phyloP scores from a whole-genome alignment of 2,329 filamentous ascomycete species.

The Talaromyces atroroseus region DNA sequence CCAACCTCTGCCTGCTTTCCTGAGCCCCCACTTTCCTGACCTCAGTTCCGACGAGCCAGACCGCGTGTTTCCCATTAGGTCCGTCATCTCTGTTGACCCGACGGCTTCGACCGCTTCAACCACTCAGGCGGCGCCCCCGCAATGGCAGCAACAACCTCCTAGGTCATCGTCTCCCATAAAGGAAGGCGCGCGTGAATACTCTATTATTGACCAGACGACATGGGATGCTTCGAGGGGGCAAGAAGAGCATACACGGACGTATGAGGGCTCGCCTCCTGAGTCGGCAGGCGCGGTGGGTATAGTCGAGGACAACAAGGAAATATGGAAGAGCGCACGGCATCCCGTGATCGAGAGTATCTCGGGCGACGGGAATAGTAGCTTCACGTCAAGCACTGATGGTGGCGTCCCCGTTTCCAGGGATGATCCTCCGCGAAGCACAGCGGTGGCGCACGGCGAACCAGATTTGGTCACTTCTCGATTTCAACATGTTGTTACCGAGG shows the following conservation, averaged over 20 bases:
- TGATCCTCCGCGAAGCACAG: constrained; percentile 21
- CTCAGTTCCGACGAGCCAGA: constrained; percentile 41
- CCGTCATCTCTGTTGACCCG: constrained; percentile 58
- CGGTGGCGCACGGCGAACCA: constrained; percentile 39
- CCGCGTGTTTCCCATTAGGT: constrained; percentile 74
- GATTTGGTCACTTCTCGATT: constrained; percentile 66
- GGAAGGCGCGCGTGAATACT: constrained; percentile 23
- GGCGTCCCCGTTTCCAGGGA: constrained; percentile 12
- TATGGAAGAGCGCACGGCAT: constrained; percentile 4
- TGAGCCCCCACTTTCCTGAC: constrained; percentile 18
- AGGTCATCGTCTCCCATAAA: constrained; percentile 12
- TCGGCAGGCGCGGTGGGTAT: neutral
- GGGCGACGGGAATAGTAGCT: constrained; percentile 10
- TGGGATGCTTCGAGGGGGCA: constrained; percentile 17
- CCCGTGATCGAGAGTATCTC: constrained; percentile 18
- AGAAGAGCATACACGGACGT: constrained; percentile 7
- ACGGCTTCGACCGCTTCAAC: constrained; percentile 1
- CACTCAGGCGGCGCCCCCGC: constrained; percentile 25
- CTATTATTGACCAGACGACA: constrained; percentile 25
- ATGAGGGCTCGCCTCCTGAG: constrained; percentile 1
- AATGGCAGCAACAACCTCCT: neutral
- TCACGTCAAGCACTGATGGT: constrained; percentile 15
- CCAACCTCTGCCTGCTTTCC: neutral
- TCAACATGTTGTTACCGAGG: constrained; percentile 68
- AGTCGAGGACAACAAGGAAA: constrained; percentile 4